These are phyloP conservation scores for Elsinoe fawcettii DNA, from an alignment of 2,329 filamentous ascomycete genomes.

Conservation along the genomic window DNA sequence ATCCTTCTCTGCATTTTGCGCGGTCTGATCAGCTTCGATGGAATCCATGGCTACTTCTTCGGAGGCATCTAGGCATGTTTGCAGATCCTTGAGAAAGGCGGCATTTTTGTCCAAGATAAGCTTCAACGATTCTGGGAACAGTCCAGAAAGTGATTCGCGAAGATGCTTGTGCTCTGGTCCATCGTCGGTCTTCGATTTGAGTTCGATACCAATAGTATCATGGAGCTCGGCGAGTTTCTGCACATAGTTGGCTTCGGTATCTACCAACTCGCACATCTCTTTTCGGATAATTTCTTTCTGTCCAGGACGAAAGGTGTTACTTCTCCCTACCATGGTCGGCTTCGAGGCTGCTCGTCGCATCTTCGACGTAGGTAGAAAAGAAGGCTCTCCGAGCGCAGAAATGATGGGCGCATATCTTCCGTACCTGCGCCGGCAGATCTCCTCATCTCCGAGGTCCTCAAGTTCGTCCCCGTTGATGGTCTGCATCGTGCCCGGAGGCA, in stretches of 20 bases:
- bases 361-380: conserved; percentile 80
- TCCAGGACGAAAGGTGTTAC: conserved; percentile 66
- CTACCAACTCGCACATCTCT: conserved; percentile 82
- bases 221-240: conserved; percentile 78
- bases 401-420: conserved; percentile 70
- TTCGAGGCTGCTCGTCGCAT: conserved; percentile 80
- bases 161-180: conserved; percentile 35
- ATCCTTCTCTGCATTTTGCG: conserved; percentile 47
- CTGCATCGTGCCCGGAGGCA: conserved; percentile 66
- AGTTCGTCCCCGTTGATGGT: conserved; percentile 45
- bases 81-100: conserved; percentile 69
- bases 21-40: conserved; percentile 51
- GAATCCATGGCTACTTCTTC: conserved; percentile 73
- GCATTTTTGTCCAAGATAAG: conserved; percentile 75
- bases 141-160: conserved; percentile 51
- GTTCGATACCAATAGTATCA: conserved; percentile 70
- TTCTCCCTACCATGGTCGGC: conserved; percentile 70
- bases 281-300: conserved; percentile 79
- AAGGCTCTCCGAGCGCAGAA: conserved; percentile 69
- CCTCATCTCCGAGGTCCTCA: conserved; percentile 20
- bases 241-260: conserved; percentile 92
- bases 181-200: conserved; percentile 60
- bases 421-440: conserved; percentile 55
- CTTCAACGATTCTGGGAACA: conserved; percentile 72
- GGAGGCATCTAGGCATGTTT: conserved; percentile 69